Percentiles rank a stretch among this genome's conserved stretches.
Conservation (phyloP, 495 filamentous ascomycete species). For the Aspergillus ellipticus region DNA sequence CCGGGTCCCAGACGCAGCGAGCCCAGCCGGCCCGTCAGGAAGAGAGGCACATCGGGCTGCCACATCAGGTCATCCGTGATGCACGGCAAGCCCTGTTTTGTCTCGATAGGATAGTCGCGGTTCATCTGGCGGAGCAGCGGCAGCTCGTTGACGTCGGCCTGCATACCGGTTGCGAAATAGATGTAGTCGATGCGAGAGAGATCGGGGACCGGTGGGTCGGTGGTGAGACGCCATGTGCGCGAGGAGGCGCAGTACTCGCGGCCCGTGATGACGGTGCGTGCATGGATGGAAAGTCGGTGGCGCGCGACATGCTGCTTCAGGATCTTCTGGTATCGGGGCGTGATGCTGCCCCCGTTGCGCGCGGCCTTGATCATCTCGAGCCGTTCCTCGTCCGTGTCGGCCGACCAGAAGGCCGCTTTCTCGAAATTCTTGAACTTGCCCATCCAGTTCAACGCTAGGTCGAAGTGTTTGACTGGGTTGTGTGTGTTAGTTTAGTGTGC, state of each 20-base stretch:
- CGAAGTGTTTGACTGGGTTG: constrained; percentile 55
- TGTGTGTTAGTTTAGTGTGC: background rate
- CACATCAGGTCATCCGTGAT: constrained; percentile 62
- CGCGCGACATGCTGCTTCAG: constrained; percentile 46
- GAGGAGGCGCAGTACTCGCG: constrained; percentile 31
- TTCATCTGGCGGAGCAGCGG: constrained; percentile 49
- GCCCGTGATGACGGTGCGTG: constrained; percentile 42
- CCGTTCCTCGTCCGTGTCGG: constrained; percentile 56
- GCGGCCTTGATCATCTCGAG: constrained; percentile 53
- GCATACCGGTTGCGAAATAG: constrained; percentile 59
- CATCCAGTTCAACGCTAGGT: constrained; percentile 61
- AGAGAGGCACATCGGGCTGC: constrained; percentile 56
- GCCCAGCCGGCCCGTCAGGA: constrained; percentile 57
- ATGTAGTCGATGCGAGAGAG: constrained; percentile 59
- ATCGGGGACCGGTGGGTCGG: constrained; percentile 45
- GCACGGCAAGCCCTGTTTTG: constrained; percentile 53
- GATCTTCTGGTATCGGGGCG: constrained; percentile 52
- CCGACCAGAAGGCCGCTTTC: constrained; percentile 60
- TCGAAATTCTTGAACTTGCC: constrained; percentile 64
- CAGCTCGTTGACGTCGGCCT: constrained; percentile 46
- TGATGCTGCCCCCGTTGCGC: constrained; percentile 60
- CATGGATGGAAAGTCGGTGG: constrained; percentile 44
- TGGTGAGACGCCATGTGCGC: constrained; percentile 47
- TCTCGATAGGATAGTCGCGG: constrained; percentile 49
- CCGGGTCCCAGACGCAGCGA: constrained; percentile 56